Conservation (phyloP, 495 filamentous ascomycete genomes). For the Cenococcum geophilum region DNA sequence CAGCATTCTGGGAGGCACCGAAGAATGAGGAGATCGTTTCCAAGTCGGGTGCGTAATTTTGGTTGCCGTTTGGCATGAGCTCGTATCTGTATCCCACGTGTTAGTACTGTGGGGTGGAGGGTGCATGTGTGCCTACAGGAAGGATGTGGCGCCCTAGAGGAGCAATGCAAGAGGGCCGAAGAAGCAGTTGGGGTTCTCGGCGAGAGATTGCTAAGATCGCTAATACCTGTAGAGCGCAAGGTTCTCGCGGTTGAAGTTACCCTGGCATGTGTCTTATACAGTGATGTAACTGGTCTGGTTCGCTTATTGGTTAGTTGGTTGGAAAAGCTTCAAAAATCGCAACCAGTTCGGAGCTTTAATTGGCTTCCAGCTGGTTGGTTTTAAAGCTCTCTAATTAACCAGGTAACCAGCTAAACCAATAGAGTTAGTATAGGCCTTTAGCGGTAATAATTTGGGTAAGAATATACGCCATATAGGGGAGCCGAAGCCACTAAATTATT, state of each 20-base stretch:
- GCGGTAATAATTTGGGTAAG: too few species aligned
- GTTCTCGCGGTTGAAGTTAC: slow-evolving; percentile 34
- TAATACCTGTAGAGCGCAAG: slow-evolving; percentile 37
- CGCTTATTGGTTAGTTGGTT: too few species aligned
- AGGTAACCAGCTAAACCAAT: too few species aligned
- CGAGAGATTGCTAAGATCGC: slow-evolving; percentile 36
- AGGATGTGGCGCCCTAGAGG: slow-evolving; percentile 40
- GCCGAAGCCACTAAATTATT: too few species aligned
- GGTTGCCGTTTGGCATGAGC: slow-evolving; percentile 36
- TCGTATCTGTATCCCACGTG: slow-evolving; percentile 28
- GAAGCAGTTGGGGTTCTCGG: slow-evolving; percentile 39
- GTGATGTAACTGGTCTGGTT: too few species aligned
- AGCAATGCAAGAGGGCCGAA: slow-evolving; percentile 38
- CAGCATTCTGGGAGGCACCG: slow-evolving; percentile 32
- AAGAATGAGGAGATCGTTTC: slow-evolving; percentile 37
- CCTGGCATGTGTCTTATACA: slow-evolving; percentile 25
- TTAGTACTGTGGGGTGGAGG: not conserved
- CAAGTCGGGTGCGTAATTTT: slow-evolving; percentile 34
- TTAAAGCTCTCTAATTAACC: too few species aligned
- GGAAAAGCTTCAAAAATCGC: too few species aligned
- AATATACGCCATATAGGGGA: too few species aligned
- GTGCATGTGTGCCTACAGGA: slow-evolving; percentile 23
- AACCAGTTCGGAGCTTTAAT: too few species aligned
- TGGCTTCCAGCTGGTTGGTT: too few species aligned
- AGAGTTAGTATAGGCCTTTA: too few species aligned